phyloP scores from a whole-genome alignment of 2,329 filamentous ascomycete species.

The Colletotrichum sp. region DNA sequence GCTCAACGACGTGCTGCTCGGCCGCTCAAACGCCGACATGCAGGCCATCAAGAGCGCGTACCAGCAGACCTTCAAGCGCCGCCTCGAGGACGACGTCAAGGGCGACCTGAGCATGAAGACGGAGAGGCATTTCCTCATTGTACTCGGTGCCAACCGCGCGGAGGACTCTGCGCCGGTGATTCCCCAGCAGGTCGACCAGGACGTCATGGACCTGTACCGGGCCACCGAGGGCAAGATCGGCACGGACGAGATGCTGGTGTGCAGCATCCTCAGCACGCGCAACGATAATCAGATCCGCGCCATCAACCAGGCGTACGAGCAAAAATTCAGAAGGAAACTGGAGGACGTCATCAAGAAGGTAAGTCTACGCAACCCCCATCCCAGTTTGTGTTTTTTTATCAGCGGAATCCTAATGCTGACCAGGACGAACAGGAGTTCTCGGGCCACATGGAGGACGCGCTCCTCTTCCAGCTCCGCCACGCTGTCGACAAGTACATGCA shows the following conservation, averaged over 20 bases:
- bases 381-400: background rate
- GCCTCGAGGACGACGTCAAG: constrained; percentile 75
- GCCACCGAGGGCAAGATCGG: constrained; percentile 77
- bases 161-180: constrained; percentile 81
- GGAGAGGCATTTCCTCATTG: constrained; percentile 82
- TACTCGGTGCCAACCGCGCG: constrained; percentile 74
- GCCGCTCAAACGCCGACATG: constrained; percentile 86
- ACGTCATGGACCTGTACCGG: constrained; percentile 78
- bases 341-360: constrained; percentile 76
- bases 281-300: constrained; percentile 86
- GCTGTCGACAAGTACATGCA: constrained; percentile 84
- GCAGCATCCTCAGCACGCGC: constrained; percentile 75
- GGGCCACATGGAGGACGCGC: constrained; percentile 88
- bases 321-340: constrained; percentile 73
- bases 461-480: constrained; percentile 78
- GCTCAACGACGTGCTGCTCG: constrained; percentile 85
- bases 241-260: constrained; percentile 79
- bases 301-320: constrained; percentile 76
- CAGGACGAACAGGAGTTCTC: constrained; percentile 69
- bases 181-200: constrained; percentile 75
- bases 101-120: constrained; percentile 87
- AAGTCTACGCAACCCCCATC: constrained; percentile 27
- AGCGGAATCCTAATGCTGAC: background rate
- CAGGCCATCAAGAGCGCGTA: constrained; percentile 85
- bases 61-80: constrained; percentile 66